Conservation (phyloP, 225 moss, liverwort and hornwort genomes). For the Sphagnum contortum region DNA sequence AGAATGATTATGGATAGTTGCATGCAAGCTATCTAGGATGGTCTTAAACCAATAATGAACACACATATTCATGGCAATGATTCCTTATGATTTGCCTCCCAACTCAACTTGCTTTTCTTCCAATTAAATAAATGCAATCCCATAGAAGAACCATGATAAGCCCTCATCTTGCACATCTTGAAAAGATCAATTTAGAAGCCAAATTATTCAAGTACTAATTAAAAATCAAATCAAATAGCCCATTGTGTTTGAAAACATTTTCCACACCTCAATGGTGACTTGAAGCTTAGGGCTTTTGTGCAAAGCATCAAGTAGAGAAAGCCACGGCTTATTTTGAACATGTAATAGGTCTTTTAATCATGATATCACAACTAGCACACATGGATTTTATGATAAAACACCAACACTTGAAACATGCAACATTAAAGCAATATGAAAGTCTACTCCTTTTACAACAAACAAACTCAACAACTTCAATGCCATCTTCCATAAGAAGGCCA, state of each 20-base stretch:
- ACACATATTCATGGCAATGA: too few species aligned
- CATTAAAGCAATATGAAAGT: background rate
- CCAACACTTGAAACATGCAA: background rate
- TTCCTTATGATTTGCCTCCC: conserved; percentile 68
- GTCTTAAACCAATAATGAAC: too few species aligned
- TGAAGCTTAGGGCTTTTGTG: conserved; percentile 86
- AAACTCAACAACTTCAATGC: conserved; percentile 42
- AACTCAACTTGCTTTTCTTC: conserved; percentile 80
- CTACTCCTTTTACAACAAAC: background rate
- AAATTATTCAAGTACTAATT: too few species aligned
- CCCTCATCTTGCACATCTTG: too few species aligned
- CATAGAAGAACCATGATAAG: too few species aligned
- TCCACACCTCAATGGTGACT: conserved; percentile 72
- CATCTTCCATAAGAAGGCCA: conserved; percentile 21
- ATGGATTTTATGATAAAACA: background rate
- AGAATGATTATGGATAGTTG: too few species aligned
- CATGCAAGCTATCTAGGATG: too few species aligned
- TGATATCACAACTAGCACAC: conserved; percentile 43
- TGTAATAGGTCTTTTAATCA: conserved; percentile 46
- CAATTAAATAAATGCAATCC: conserved; percentile 96
- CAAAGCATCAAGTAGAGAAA: conserved; percentile 79
- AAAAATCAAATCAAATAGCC: too few species aligned
- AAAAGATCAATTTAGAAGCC: too few species aligned
- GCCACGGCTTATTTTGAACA: conserved; percentile 73
- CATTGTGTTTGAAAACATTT: background rate